Evolutionary conservation across 1,139 yeast species (phyloP).

Genomic region (Oligophagozyma castellii): DNA sequence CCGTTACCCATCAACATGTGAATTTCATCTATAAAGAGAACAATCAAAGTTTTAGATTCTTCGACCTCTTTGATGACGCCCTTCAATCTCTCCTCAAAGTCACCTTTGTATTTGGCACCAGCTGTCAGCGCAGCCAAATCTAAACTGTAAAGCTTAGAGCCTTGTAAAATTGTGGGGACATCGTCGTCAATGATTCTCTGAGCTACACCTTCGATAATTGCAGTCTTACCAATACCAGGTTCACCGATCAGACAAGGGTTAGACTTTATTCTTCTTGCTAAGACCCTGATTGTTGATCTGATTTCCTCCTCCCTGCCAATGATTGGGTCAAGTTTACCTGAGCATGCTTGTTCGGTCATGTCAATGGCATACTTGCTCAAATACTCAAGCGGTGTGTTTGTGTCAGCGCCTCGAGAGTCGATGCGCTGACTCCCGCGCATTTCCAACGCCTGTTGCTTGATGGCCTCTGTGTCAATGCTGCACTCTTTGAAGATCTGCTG

Average conservation of each 20-base stretch:
- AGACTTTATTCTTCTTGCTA: slow-evolving; percentile 91
- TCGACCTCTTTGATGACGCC: slow-evolving; percentile 92
- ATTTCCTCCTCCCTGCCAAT: slow-evolving; percentile 98
- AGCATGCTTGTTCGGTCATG: slow-evolving; percentile 82
- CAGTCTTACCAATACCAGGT: slow-evolving; percentile 98
- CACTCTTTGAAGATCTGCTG: slow-evolving; percentile 66
- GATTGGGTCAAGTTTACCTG: slow-evolving; percentile 94
- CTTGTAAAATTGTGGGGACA: slow-evolving; percentile 77
- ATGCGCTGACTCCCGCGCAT: slow-evolving; percentile 86
- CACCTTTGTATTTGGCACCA: slow-evolving; percentile 98
- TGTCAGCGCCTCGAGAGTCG: slow-evolving; percentile 89
- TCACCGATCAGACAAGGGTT: slow-evolving; percentile 96
- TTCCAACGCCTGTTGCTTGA: slow-evolving; percentile 70
- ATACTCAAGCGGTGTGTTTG: slow-evolving; percentile 73
- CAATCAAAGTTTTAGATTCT: slow-evolving; percentile 72
- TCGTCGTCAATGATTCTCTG: slow-evolving; percentile 93
- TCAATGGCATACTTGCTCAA: slow-evolving; percentile 82
- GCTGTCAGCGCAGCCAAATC: slow-evolving; percentile 95
- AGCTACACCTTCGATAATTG: slow-evolving; percentile 96
- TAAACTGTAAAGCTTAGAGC: slow-evolving; percentile 68
- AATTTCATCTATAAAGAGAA: slow-evolving; percentile 88
- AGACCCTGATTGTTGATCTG: slow-evolving; percentile 82
- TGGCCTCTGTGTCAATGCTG: slow-evolving; percentile 50
- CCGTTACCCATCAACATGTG: slow-evolving; percentile 99
- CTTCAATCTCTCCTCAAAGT: slow-evolving; percentile 93